A percentile compares a stretch with the other conserved stretches of the same genome.
Conservation (phyloP, 805 yeast species). For the Phaffomyces thermotolerans region DNA sequence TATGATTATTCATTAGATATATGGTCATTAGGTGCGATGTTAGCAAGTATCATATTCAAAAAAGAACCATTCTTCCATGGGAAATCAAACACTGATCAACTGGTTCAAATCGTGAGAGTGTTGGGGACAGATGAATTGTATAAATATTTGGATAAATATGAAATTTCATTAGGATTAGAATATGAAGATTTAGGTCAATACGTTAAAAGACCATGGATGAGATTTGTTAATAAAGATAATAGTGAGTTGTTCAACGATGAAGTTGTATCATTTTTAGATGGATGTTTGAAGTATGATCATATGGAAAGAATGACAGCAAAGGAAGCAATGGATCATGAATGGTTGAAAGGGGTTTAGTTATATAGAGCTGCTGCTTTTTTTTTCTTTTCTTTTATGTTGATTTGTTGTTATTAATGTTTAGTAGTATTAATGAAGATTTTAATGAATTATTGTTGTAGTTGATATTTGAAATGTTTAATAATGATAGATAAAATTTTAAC, state of each 20-base stretch:
- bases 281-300: conserved; percentile 74
- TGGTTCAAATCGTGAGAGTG: conserved; percentile 83
- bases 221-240: conserved; percentile 51
- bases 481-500: too few relatives aligned
- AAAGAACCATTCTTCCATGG: conserved; percentile 93
- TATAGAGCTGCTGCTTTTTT: too few relatives aligned
- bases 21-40: conserved; percentile 90
- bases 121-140: conserved; percentile 76
- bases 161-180: conserved; percentile 62
- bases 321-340: conserved; percentile 78
- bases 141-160: conserved; percentile 60
- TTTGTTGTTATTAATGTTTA: background rate
- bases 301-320: conserved; percentile 81
- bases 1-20: conserved; percentile 86
- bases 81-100: conserved; percentile 82
- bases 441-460: background rate
- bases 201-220: conserved; percentile 59
- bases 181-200: conserved; percentile 72
- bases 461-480: background rate
- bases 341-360: conserved; percentile 36
- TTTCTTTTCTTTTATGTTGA: too few relatives aligned
- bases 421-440: background rate
- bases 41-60: conserved; percentile 81
- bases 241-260: conserved; percentile 44
- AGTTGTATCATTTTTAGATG: conserved; percentile 63